Base-by-base conservation (phyloP, 2,329 filamentous ascomycete species). In the Seiridium unicorne region DNA sequence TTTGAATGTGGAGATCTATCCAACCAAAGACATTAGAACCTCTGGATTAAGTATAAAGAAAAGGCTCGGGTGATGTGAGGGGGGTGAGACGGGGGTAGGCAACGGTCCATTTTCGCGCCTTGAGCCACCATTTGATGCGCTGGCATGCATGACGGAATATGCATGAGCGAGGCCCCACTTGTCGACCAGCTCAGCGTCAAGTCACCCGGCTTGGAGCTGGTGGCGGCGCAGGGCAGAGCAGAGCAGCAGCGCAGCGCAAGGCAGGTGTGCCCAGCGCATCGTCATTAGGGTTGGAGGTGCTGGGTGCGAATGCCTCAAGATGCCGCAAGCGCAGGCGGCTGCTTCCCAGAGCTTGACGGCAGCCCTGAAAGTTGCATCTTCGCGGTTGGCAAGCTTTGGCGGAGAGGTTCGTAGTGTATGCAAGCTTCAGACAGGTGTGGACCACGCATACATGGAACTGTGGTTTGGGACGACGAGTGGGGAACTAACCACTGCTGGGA, bases 141-240 rank as follows among this genome's bases (percentile, higher is more conserved):
- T 81, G 79, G 79, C 81, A 84, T 84, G 82, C 81, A 84, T 83
- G 80, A 83, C 80, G 80, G 80, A 79, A 81, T 78, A 80, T 83
- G 82, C 81, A 83, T 72, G 75, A 78, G 72, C 75, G 72, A 75
- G 76, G 75, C 72, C 75, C 75, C 69, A 77, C 76, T 70, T 70
- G 73, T 73, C 71, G 72, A 76, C 74, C 76, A 78, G 72, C 75
- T 74, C 77, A 77, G 75, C 75, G 49, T 51, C 47, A 51, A 44
- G 44, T 61, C 62, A 69, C 68, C 66, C 64, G 68, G 69, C 65
- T 68, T 65, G 63, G 68, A 64, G 68, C 66, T 64, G 69, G 67
- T 65, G 64, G 69, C 71, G 69, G 69, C 69, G 69, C 69, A 72
- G 67, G 66, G 70, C 69, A 70, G 64, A 66, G 61, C 66, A 68